These are phyloP conservation scores for Talaromyces amestolkiae DNA, from an alignment of 2,329 filamentous ascomycete genomes.

Conservation along the genomic window DNA sequence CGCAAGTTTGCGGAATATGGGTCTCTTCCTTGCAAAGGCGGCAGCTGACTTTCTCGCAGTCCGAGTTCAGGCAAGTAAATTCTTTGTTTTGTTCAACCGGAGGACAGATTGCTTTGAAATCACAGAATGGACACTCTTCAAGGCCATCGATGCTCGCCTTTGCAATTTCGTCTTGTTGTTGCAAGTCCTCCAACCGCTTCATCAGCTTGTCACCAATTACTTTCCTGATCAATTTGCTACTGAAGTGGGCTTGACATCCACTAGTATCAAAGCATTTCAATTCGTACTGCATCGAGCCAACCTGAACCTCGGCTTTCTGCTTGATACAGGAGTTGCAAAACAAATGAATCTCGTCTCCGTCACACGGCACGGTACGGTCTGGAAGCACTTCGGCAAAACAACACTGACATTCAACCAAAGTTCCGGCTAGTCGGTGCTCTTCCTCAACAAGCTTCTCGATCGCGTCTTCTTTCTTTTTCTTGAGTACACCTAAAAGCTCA, in stretches of 20 bases:
- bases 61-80: slow-evolving; percentile 67
- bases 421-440: slow-evolving; percentile 46
- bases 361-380: slow-evolving; percentile 68
- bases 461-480: slow-evolving; percentile 27
- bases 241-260: slow-evolving; percentile 64
- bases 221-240: slow-evolving; percentile 51
- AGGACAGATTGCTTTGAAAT: slow-evolving; percentile 71
- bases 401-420: slow-evolving; percentile 66
- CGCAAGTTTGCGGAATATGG: slow-evolving; percentile 71
- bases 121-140: slow-evolving; percentile 76
- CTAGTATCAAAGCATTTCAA: slow-evolving; percentile 69
- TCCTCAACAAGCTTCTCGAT: slow-evolving; percentile 37
- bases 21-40: slow-evolving; percentile 66
- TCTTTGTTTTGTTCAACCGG: slow-evolving; percentile 67
- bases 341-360: slow-evolving; percentile 57
- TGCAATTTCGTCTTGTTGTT: slow-evolving; percentile 68
- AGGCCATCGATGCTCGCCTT: slow-evolving; percentile 69
- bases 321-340: slow-evolving; percentile 70
- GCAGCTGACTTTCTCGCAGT: slow-evolving; percentile 64
- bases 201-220: slow-evolving; percentile 60
- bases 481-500: slow-evolving; percentile 11
- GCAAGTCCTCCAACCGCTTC: slow-evolving; percentile 65
- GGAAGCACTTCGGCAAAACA: slow-evolving; percentile 67
- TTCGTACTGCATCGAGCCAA: slow-evolving; percentile 67
- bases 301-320: slow-evolving; percentile 63